Evolutionary conservation across 2,329 filamentous ascomycete genomes (phyloP), one percentile per base, ranked within the genome.

Genomic region (Nectriaceae sp.): DNA sequence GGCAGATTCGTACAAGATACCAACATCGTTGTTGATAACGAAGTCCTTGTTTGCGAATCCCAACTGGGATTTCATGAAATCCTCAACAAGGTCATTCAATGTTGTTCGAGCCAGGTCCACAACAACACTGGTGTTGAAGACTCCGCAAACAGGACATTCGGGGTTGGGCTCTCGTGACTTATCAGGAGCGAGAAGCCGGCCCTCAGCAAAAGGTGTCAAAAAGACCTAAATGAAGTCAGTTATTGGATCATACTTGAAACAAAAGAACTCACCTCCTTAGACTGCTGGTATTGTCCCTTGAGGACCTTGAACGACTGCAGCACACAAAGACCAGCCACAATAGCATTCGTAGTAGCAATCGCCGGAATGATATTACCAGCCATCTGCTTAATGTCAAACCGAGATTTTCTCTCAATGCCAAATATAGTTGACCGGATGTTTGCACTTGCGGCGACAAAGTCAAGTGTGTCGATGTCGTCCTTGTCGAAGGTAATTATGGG

Each of bases 321-420:
- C 5, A 97, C 91, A 64, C 92, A 97, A 10, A 99, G 79, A 11
- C 90, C 88, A 15, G 94, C 94, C 2, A 94, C 93, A 68, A 97
- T 96, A 15, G 94, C 94, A 68, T 99, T 99, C 0, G 94, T 97
- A 0, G 94, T 99, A 4, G 94, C 94, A 65, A 99, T 99, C 2
- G 94, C 94, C 2, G 94, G 94, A 52, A 99, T 99, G 62, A 99
- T 99, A 67, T 99, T 99, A 45, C 94, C 94, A 4, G 94, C 94
- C 93, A 97, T 99, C 71, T 99, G 89, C 74, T 99, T 99, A 62
- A 94, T 92, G 65, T 97, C 92, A 64, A 97, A 99, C 50, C 95
- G 90, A 19, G 91, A 96, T 67, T 90, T 93, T 4, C 77, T 74
- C 45, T 93, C 88, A 49, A 99, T 96, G 47, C 85, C 88, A 65